phyloP scores from a whole-genome alignment of 768 basidiomycete genomes.

The Goffeauzyma gilvescens region DNA sequence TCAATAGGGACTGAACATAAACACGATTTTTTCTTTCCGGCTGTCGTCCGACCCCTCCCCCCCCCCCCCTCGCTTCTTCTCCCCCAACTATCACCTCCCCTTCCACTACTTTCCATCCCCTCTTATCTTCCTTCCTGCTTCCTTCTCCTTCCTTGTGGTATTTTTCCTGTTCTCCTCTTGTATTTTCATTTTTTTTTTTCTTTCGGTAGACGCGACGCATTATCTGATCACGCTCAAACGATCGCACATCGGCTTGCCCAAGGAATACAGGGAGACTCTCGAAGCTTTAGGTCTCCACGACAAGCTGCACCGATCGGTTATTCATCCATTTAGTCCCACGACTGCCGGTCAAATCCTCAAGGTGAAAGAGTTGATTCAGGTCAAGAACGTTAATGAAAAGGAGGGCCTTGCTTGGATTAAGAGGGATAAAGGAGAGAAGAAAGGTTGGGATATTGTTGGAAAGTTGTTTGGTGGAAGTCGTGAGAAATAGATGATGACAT shows the following conservation, averaged over 20 bases:
- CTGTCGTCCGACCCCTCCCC: too few relatives aligned
- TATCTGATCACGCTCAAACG: conserved; percentile 76
- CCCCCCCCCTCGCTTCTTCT: too few relatives aligned
- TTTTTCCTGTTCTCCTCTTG: too few relatives aligned
- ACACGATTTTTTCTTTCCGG: too few relatives aligned
- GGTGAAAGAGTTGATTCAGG: conserved; percentile 77
- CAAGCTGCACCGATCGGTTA: conserved; percentile 65
- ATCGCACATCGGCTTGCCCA: conserved; percentile 64
- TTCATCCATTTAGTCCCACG: conserved; percentile 52
- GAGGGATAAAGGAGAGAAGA: conserved; percentile 18
- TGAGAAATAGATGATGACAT: too few relatives aligned
- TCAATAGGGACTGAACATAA: too few relatives aligned
- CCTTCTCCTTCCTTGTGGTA: too few relatives aligned
- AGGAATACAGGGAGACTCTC: conserved; percentile 52
- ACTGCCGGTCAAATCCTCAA: conserved; percentile 67
- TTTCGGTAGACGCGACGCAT: conserved; percentile 44
- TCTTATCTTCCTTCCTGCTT: too few relatives aligned
- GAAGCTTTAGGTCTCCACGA: conserved; percentile 59
- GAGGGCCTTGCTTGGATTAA: conserved; percentile 16
- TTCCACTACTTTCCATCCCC: too few relatives aligned
- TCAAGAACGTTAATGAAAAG: conserved; percentile 53
- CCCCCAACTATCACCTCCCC: too few relatives aligned
- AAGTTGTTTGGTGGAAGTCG: too few relatives aligned
- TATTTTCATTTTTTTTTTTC: too few relatives aligned
- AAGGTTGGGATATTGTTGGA: conserved; percentile 18